A percentile compares a stretch with the other conserved stretches of the same genome.
Conservation (phyloP, 2,329 filamentous ascomycete species). For the Colletotrichum chrysophilum region DNA sequence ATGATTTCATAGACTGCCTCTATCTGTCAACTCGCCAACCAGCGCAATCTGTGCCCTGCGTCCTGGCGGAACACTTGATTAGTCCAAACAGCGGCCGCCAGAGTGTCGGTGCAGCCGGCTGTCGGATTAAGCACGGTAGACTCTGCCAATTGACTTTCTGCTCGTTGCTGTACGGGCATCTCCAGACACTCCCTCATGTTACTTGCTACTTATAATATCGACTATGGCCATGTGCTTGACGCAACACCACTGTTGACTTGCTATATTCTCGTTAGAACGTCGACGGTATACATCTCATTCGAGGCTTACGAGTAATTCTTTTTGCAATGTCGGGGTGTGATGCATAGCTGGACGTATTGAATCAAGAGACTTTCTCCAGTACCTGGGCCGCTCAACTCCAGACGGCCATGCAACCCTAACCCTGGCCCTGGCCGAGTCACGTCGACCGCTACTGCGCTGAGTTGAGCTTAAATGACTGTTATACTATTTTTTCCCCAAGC, state of each 20-base stretch:
- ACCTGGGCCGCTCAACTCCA: background rate
- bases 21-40: background rate
- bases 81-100: background rate
- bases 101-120: background rate
- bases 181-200: background rate
- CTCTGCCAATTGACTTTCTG: background rate
- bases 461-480: background rate
- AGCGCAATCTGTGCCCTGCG: background rate
- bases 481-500: background rate
- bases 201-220: background rate
- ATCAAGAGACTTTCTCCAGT: background rate
- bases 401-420: background rate
- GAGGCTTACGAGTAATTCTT: background rate
- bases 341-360: background rate
- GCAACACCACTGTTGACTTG: background rate
- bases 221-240: background rate
- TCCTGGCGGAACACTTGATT: background rate
- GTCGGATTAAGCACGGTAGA: background rate
- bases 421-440: background rate
- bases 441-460: background rate
- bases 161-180: background rate
- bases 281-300: background rate
- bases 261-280: background rate
- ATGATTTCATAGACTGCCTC: conserved; percentile 16
- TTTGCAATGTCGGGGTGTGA: background rate